Conservation (phyloP, 129 eudicot species). For the Logfia minima region DNA sequence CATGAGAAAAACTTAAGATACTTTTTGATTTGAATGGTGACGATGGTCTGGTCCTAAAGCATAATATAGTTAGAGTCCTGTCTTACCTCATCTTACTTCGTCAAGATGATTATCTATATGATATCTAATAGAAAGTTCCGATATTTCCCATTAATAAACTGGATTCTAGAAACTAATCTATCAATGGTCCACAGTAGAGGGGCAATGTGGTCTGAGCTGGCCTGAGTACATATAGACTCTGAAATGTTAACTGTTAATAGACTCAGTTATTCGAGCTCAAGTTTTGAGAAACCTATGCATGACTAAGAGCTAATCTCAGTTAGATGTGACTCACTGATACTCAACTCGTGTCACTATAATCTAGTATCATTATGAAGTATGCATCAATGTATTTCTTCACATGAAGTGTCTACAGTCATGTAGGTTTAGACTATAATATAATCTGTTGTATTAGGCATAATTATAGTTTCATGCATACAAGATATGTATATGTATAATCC, state of each 20-base stretch:
- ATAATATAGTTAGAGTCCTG: too few species aligned
- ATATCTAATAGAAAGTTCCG: too few species aligned
- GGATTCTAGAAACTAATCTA: too few species aligned
- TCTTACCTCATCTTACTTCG: too few species aligned
- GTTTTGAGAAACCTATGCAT: slow-evolving; percentile 5
- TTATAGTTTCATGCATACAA: neutral
- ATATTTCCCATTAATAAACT: too few species aligned
- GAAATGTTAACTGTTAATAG: neutral
- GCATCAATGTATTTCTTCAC: neutral
- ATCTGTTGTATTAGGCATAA: neutral
- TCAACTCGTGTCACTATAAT: neutral
- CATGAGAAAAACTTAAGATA: neutral
- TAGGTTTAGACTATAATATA: slow-evolving; percentile 10
- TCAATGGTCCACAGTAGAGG: neutral
- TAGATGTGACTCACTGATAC: neutral
- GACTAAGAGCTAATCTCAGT: neutral
- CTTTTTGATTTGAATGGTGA: neutral
- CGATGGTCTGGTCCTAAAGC: too few species aligned
- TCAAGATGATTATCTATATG: too few species aligned
- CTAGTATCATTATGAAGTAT: neutral
- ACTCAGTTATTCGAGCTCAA: neutral
- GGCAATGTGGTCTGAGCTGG: neutral
- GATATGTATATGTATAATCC: neutral
- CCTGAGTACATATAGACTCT: slow-evolving; percentile 8
- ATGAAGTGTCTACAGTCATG: neutral